Evolutionary conservation across 2,329 filamentous ascomycete genomes (phyloP), one percentile per base, ranked within the genome.

Genomic region (Pezicula rhizophila): DNA sequence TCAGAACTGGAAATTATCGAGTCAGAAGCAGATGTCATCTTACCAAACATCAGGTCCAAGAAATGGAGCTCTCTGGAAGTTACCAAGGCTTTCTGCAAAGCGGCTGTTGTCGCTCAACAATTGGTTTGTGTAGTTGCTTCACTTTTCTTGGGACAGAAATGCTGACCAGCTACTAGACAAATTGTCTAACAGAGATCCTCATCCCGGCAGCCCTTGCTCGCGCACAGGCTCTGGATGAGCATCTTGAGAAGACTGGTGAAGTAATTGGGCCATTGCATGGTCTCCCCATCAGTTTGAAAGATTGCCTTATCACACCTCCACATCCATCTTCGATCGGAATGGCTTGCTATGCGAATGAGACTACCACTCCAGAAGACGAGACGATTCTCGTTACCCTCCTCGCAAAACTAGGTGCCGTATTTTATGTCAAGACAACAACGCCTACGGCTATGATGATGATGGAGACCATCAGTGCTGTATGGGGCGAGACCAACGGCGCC

Each of bases 111-210:
- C 17, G 77, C 76, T 7, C 76, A 80, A 53, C 77, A 80, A 62
- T 55, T 79, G 56, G 74, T 77, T 63, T 15, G 55, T 54, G 40
- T 15, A 20, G 11, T 7, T 12, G n/a, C 38, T 28, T 10, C 18
- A 4, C 2, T 23, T 18, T 17, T 11, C 23, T 20, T 7, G 35
- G 23, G 18, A 23, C 15, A 3, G 11, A 18, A 12, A 43, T 42
- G 18, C 47, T 35, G 23, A 35, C 7, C 8, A 2, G 46, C 17
- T 11, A 10, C 31, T 34, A 79, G 76, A 80, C 76, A 35, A 82
- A 82, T 52, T 83, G 80, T 58, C 64, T 84, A 4, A 79, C 74
- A 1, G 78, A 82, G 53, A 72, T 75, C 20, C 70, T 82, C 47
- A 79, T 80, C 55, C 64, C 74, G 8, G 70, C 75, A 60, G 77